These are phyloP conservation scores for Kalmanozyma brasiliensis DNA, from an alignment of 1,284 basidiomycete species.

Conservation along the genomic window DNA sequence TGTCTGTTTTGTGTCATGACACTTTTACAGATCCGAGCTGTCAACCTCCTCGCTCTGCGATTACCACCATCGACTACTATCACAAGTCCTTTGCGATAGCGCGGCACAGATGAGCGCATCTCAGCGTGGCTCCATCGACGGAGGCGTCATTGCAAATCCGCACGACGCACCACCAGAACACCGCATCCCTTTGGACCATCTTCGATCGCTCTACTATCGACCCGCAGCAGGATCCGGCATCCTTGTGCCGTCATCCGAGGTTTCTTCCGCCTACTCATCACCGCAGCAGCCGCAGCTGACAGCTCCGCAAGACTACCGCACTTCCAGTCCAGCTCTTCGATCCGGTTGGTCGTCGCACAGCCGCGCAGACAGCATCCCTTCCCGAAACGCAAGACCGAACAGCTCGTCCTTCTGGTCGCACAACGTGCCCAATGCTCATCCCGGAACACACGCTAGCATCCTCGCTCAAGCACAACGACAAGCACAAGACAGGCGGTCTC, in stretches of 20 bases:
- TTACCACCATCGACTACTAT: no score
- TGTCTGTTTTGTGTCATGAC: no score
- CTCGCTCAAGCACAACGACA: conserved; percentile 20
- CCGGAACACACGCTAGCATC: conserved; percentile 40
- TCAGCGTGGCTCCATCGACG: conserved; percentile 1
- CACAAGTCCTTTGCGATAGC: not conserved
- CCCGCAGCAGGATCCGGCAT: conserved; percentile 38
- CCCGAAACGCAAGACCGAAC: conserved; percentile 6
- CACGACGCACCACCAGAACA: conserved; percentile 25
- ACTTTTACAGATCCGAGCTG: no score
- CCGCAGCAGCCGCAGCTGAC: not conserved
- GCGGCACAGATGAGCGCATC: conserved; percentile 3
- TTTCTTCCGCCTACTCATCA: conserved; percentile 2
- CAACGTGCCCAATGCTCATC: conserved; percentile 33
- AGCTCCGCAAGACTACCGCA: not conserved
- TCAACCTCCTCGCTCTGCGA: no score
- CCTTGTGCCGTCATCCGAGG: conserved; percentile 31
- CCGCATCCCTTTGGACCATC: conserved; percentile 40
- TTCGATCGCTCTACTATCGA: conserved; percentile 46
- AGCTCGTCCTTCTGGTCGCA: conserved; percentile 42
- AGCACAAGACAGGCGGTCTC: conserved; percentile 1
- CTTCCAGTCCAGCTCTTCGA: not conserved
- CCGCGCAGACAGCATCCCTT: conserved; percentile 26
- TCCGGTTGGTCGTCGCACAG: conserved; percentile 13
- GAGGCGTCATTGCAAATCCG: conserved; percentile 22